Evolutionary conservation across 2,329 filamentous ascomycete genomes (phyloP).

Genomic region (Aspergillus niger): DNA sequence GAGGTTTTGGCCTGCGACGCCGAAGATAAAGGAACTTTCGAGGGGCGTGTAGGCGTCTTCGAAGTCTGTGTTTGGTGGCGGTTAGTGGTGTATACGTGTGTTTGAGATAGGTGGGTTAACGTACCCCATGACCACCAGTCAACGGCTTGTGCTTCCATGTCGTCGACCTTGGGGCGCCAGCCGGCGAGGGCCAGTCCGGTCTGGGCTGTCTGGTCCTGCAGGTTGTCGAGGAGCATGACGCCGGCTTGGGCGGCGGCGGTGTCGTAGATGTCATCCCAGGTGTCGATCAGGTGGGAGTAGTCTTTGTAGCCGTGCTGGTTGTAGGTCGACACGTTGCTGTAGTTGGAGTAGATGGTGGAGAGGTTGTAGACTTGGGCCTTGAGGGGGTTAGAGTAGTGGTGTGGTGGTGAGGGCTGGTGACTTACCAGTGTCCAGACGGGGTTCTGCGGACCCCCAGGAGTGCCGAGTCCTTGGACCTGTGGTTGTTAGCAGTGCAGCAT

Average conservation of each 20-base stretch:
- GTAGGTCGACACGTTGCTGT: constrained; percentile 60
- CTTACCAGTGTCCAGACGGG: constrained; percentile 57
- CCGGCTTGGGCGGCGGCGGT: constrained; percentile 57
- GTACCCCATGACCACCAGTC: constrained; percentile 55
- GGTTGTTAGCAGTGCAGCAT: not conserved
- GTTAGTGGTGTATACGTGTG: not conserved
- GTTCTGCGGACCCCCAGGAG: constrained; percentile 44
- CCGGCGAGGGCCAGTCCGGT: constrained; percentile 59
- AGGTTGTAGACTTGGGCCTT: constrained; percentile 60
- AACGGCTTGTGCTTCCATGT: constrained; percentile 59
- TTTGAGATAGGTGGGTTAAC: not conserved
- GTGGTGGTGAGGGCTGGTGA: not conserved
- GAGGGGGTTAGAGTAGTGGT: constrained; percentile 17
- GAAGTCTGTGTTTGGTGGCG: constrained; percentile 47
- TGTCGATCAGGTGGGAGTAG: constrained; percentile 53
- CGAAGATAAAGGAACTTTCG: constrained; percentile 58
- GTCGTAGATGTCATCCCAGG: constrained; percentile 52
- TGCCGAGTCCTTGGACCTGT: constrained; percentile 47
- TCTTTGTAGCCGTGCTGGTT: constrained; percentile 58
- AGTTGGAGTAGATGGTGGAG: constrained; percentile 60
- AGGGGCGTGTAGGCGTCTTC: constrained; percentile 61
- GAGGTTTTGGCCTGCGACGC: constrained; percentile 57
- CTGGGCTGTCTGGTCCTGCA: constrained; percentile 62
- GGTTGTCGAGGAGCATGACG: constrained; percentile 57
- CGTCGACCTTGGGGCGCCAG: constrained; percentile 59